These are phyloP conservation scores for Mycena sp. DNA, from an alignment of 1,284 basidiomycete species.

Conservation along the genomic window DNA sequence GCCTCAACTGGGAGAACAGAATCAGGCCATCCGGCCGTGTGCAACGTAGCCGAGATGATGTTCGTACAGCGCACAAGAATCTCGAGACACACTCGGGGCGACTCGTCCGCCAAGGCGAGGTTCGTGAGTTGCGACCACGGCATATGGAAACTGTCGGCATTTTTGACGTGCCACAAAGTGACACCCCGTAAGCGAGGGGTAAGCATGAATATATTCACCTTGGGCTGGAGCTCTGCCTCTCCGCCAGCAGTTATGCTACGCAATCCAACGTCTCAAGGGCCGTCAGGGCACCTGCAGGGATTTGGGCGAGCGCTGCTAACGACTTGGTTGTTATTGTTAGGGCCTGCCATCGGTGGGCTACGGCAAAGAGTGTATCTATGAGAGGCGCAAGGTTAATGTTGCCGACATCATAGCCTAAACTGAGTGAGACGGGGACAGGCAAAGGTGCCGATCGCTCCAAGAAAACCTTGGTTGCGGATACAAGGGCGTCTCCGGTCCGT, in stretches of 20 bases:
- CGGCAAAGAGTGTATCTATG: slow-evolving; percentile 11
- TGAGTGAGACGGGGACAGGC: slow-evolving; percentile 16
- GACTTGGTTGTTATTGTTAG: slow-evolving; percentile 14
- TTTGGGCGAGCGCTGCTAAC: slow-evolving; percentile 17
- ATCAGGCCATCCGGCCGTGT: slow-evolving; percentile 14
- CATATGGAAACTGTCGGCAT: slow-evolving; percentile 4
- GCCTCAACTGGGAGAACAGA: slow-evolving; percentile 3
- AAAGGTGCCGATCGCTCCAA: slow-evolving; percentile 19
- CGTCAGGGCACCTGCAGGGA: slow-evolving; percentile 7
- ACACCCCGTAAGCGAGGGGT: slow-evolving; percentile 13
- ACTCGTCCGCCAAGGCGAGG: slow-evolving; percentile 21
- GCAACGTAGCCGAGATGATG: slow-evolving; percentile 16
- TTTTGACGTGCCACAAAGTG: slow-evolving; percentile 16
- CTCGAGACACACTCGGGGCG: slow-evolving; percentile 19
- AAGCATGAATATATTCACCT: not conserved
- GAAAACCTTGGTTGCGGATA: slow-evolving; percentile 15
- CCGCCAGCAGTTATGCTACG: not conserved
- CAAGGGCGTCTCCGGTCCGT: not conserved
- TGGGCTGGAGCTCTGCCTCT: slow-evolving; percentile 1
- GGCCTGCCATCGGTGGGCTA: slow-evolving; percentile 11
- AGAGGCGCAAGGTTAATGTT: not conserved
- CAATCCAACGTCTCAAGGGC: slow-evolving; percentile 16
- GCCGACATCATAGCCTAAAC: slow-evolving; percentile 5
- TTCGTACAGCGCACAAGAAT: slow-evolving; percentile 14
- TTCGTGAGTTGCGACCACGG: slow-evolving; percentile 21